These are phyloP conservation scores for Hygrophoropsis aurantiaca DNA, from an alignment of 768 basidiomycete species.

Conservation along the genomic window DNA sequence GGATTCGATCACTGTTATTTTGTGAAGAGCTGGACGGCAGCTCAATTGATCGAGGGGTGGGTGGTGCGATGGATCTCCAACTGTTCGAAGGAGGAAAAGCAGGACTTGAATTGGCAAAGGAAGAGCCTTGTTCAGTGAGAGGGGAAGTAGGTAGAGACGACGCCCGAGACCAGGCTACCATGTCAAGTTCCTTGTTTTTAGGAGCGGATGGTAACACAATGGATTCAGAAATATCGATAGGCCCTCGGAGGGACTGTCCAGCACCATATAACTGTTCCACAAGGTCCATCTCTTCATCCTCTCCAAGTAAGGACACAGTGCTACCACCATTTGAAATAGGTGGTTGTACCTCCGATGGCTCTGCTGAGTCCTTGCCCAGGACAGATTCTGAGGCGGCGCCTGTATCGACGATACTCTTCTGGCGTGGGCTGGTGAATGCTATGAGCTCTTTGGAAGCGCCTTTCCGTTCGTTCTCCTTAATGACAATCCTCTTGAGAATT, in stretches of 20 bases:
- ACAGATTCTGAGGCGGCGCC: slow-evolving; percentile 30
- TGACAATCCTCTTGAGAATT: slow-evolving; percentile 71
- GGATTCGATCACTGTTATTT: slow-evolving; percentile 13
- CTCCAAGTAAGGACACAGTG: slow-evolving; percentile 25
- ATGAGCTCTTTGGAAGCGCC: slow-evolving; percentile 59
- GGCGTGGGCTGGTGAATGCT: slow-evolving; percentile 34
- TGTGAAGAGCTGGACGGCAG: slow-evolving; percentile 4
- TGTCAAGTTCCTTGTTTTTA: slow-evolving; percentile 88
- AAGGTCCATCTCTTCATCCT: slow-evolving; percentile 91
- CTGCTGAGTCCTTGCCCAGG: slow-evolving; percentile 24
- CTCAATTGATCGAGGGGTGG: slow-evolving; percentile 4
- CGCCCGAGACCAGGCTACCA: slow-evolving; percentile 74
- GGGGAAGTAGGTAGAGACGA: slow-evolving; percentile 52
- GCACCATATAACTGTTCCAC: slow-evolving; percentile 94
- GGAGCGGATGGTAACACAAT: slow-evolving; percentile 79
- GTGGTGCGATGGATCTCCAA: slow-evolving; percentile 4
- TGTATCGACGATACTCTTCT: slow-evolving; percentile 21
- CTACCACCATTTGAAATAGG: slow-evolving; percentile 19
- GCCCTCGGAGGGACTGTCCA: slow-evolving; percentile 67
- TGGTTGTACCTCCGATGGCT: slow-evolving; percentile 21
- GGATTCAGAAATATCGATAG: slow-evolving; percentile 81
- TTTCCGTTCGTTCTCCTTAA: slow-evolving; percentile 61
- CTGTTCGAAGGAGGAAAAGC: slow-evolving; percentile 1
- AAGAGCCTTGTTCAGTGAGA: slow-evolving; percentile 34
- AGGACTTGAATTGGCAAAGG: slow-evolving; percentile 9